phyloP scores from a whole-genome alignment of 768 basidiomycete genomes.

The Basidioascus undulatus region DNA sequence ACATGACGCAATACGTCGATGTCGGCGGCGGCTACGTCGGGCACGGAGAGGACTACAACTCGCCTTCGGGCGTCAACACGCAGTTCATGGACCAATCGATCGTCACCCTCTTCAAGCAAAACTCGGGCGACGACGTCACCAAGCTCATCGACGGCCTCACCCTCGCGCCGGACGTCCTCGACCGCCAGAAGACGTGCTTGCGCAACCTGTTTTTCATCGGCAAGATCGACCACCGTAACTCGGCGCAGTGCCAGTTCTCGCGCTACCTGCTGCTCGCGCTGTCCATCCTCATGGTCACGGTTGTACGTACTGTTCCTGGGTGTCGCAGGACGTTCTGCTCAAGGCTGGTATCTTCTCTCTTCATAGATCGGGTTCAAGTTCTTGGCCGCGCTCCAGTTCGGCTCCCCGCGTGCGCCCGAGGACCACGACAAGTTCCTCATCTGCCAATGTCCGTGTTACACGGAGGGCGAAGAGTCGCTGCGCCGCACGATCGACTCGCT shows the following conservation, averaged over 20 bases:
- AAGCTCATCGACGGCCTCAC: slow-evolving; percentile 39
- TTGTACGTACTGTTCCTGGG: too few relatives aligned
- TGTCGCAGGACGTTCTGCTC: too few relatives aligned
- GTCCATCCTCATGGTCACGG: slow-evolving; percentile 72
- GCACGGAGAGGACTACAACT: slow-evolving; percentile 25
- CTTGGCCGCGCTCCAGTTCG: slow-evolving; percentile 68
- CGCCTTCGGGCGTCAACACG: slow-evolving; percentile 22
- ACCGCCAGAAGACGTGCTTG: slow-evolving; percentile 60
- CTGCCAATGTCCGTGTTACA: slow-evolving; percentile 72
- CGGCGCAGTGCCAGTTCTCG: slow-evolving; percentile 74
- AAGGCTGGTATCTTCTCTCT: too few relatives aligned
- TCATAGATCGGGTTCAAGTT: slow-evolving; percentile 95
- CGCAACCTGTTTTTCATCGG: slow-evolving; percentile 83
- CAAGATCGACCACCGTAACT: slow-evolving; percentile 74
- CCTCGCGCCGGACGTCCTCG: slow-evolving; percentile 35
- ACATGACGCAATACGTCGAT: slow-evolving; percentile 57
- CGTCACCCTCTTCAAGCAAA: slow-evolving; percentile 47
- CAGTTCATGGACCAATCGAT: slow-evolving; percentile 51
- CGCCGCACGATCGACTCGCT: slow-evolving; percentile 78
- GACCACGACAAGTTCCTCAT: slow-evolving; percentile 94
- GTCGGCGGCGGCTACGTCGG: slow-evolving; percentile 26
- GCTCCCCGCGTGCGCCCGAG: slow-evolving; percentile 54
- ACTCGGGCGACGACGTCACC: slow-evolving; percentile 56
- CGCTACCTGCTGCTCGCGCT: slow-evolving; percentile 73
- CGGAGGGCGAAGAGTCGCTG: slow-evolving; percentile 72